These are phyloP conservation scores for Diaporthe caulivora DNA, from an alignment of 2,329 filamentous ascomycete species.

Conservation along the genomic window DNA sequence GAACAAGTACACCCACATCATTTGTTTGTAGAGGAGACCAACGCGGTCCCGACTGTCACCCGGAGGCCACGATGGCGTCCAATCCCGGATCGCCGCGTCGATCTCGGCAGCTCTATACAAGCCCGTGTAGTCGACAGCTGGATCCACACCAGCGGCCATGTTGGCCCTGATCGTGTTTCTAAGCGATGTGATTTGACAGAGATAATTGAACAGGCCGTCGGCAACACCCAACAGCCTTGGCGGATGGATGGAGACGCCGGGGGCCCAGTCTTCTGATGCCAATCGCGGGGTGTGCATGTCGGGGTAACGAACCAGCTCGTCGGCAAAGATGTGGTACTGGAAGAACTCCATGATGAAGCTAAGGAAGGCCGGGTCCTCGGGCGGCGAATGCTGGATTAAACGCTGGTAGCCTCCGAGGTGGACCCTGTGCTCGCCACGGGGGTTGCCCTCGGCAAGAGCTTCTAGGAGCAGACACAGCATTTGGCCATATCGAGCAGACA, in stretches of 20 bases:
- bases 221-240: conserved; percentile 81
- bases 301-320: conserved; percentile 68
- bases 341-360: conserved; percentile 81
- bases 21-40: conserved; percentile 72
- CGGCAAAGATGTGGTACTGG: conserved; percentile 82
- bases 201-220: conserved; percentile 83
- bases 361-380: conserved; percentile 74
- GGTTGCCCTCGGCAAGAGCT: conserved; percentile 67
- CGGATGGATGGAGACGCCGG: conserved; percentile 56
- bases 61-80: conserved; percentile 74
- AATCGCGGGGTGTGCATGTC: conserved; percentile 53
- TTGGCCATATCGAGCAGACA: conserved; percentile 71
- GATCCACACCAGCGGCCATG: conserved; percentile 72
- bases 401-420: conserved; percentile 83
- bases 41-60: conserved; percentile 70
- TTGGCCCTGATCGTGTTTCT: conserved; percentile 80
- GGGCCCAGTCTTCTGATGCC: conserved; percentile 59
- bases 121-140: conserved; percentile 78
- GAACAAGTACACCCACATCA: conserved; percentile 75
- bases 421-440: conserved; percentile 78
- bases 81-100: conserved; percentile 78
- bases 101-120: conserved; percentile 81
- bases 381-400: conserved; percentile 73
- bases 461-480: conserved; percentile 73
- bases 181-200: conserved; percentile 83